phyloP scores from a whole-genome alignment of 1,139 yeast genomes.

The Arxiozyma telluris region DNA sequence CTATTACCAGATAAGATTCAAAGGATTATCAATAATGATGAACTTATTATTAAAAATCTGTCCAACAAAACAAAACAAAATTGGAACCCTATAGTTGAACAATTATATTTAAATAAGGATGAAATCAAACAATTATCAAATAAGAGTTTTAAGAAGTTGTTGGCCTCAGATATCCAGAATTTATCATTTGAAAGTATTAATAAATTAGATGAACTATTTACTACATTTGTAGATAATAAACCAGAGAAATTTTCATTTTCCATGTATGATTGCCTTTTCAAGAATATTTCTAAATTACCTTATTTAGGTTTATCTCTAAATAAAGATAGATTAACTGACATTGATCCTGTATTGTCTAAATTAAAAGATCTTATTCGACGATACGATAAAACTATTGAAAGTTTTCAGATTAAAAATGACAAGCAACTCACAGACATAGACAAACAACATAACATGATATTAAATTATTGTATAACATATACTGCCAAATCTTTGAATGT shows the following conservation, averaged over 20 bases:
- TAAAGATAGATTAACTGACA: neutral
- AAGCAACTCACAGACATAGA: slow-evolving; percentile 13
- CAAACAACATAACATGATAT: slow-evolving; percentile 26
- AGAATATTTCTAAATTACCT: slow-evolving; percentile 25
- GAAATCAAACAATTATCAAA: slow-evolving; percentile 37
- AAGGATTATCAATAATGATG: slow-evolving; percentile 38
- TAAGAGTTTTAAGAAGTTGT: slow-evolving; percentile 36
- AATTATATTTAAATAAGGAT: slow-evolving; percentile 33
- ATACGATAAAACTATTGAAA: slow-evolving; percentile 28
- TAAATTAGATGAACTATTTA: slow-evolving; percentile 32
- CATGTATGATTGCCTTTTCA: slow-evolving; percentile 40
- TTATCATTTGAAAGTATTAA: slow-evolving; percentile 34
- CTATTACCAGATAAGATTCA: slow-evolving; percentile 40
- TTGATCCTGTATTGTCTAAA: slow-evolving; percentile 27
- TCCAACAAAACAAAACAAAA: slow-evolving; percentile 38
- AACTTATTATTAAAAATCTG: slow-evolving; percentile 39
- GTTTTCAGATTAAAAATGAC: neutral
- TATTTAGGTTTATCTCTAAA: neutral
- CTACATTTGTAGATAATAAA: slow-evolving; percentile 29
- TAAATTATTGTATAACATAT: slow-evolving; percentile 34
- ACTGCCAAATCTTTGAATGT: slow-evolving; percentile 34
- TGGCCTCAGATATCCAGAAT: slow-evolving; percentile 39
- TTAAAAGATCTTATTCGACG: slow-evolving; percentile 33
- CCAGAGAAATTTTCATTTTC: slow-evolving; percentile 29
- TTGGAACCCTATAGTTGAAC: slow-evolving; percentile 48